A percentile compares a stretch with the other conserved stretches of the same genome.
These are phyloP conservation scores for Eudorina sp. DNA, from an alignment of 139 green algal species.

Conservation along the genomic window DNA sequence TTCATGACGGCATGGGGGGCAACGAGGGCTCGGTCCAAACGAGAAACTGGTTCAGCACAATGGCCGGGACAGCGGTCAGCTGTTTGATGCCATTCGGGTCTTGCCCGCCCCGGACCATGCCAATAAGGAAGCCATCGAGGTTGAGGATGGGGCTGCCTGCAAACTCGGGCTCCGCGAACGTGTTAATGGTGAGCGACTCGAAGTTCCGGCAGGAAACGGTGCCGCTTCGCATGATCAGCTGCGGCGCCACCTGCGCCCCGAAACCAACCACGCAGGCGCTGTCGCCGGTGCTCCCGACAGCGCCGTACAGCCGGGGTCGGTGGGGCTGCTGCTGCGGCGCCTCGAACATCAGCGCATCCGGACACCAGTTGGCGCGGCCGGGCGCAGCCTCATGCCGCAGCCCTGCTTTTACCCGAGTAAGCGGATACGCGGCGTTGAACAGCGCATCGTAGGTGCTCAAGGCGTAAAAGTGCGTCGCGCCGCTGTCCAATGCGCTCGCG, in stretches of 20 bases:
- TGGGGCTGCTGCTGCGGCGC: conserved; percentile 1
- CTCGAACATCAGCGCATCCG: not conserved
- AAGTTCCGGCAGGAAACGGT: not conserved
- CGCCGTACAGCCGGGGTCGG: not conserved
- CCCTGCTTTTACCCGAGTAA: conserved; percentile 12
- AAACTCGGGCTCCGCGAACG: not conserved
- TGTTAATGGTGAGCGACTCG: conserved; percentile 19
- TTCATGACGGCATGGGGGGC: not conserved
- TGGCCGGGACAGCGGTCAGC: conserved; percentile 8
- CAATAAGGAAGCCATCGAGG: conserved; percentile 16
- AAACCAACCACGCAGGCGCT: conserved; percentile 16
- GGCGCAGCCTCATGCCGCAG: not conserved
- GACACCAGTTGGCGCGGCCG: not conserved
- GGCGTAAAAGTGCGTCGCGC: not conserved
- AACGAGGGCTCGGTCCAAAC: not conserved
- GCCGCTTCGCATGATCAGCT: conserved; percentile 10
- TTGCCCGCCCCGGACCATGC: not conserved
- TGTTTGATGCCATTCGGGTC: conserved; percentile 15
- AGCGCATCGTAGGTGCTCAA: not conserved
- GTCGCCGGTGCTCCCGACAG: not conserved
- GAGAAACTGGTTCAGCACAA: not conserved
- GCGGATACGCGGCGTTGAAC: not conserved
- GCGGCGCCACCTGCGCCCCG: conserved; percentile 7
- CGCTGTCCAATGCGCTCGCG: conserved; percentile 10
- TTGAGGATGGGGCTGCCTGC: conserved; percentile 25